Evolutionary conservation across 148 eudicot species (phyloP), one percentile per base, ranked within the genome.

Genomic region (Cornus suecica): DNA sequence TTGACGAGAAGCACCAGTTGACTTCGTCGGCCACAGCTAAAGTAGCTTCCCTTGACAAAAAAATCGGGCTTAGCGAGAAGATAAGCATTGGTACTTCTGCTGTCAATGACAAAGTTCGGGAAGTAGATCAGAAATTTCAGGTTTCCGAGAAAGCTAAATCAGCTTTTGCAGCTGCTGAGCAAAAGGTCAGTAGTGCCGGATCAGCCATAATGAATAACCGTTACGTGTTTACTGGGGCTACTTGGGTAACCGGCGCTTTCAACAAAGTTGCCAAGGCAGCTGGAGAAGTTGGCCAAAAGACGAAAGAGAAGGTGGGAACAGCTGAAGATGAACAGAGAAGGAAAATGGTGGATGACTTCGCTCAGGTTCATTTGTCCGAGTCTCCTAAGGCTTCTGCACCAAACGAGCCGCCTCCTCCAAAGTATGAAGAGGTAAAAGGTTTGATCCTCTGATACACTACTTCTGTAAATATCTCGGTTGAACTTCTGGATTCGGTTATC

Each of bases 161-260:
- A 28, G 99, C 97, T 18, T 84, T 83, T 51, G 79, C 97, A 10
- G 91, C 68, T 29, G 97, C 97, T 42, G 97, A 87, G 81, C 91
- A 92, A 64, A 95, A 84, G 32, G 97, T 95, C 66, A 92, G 90
- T 48, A 86, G 51, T 66, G 97, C 99, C 9, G 91, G 99, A 62
- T 87, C 97, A 18, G 94, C 97, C 63, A 83, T 92, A 70, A 95
- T 95, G 97, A 95, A 89, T 82, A 95, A 95, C 88, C 85, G 97
- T 8, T 95, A 92, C 75, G 89, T 95, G 1, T 81, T 88, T 22
- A 89, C 92, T 3, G 89, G 99, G 14, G 88, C 94, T 34, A 66
- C 94, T 20, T 95, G 97, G 96, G 94, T 90, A 24, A 83, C 97
- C 1, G 92, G 87, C 24, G 97, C 99, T 58, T 92, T 87, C 61